A percentile compares a stretch with the other conserved stretches of the same genome.
phyloP scores from a whole-genome alignment of 1,284 basidiomycete genomes.

The Moesziomyces antarcticus region DNA sequence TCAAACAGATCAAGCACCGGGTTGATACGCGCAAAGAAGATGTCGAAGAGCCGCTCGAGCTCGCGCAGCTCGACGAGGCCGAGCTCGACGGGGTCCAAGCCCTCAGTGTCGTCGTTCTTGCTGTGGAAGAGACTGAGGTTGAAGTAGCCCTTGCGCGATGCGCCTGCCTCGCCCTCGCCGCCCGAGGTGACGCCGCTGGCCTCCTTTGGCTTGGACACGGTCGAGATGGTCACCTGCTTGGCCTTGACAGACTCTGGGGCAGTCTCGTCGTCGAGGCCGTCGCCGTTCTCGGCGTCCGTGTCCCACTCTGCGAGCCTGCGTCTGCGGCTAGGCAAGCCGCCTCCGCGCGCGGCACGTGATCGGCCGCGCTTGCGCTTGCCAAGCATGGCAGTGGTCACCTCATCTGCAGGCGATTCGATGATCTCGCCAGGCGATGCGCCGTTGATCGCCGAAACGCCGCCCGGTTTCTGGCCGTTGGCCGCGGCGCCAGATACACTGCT shows the following conservation, averaged over 20 bases:
- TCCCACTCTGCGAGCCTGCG: constrained; percentile 43
- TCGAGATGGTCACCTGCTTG: constrained; percentile 46
- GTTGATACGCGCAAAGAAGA: constrained; percentile 61
- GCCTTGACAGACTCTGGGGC: constrained; percentile 21
- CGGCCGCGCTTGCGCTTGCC: constrained; percentile 49
- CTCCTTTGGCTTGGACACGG: constrained; percentile 19
- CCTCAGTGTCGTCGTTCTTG: constrained; percentile 56
- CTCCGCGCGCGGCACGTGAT: constrained; percentile 36
- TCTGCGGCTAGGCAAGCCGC: constrained; percentile 27
- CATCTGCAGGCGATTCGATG: constrained; percentile 45
- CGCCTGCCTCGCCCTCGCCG: constrained; percentile 50
- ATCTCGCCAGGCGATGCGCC: constrained; percentile 40
- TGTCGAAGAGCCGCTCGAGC: constrained; percentile 56
- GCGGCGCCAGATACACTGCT: constrained; percentile 42
- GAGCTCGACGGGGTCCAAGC: constrained; percentile 51
- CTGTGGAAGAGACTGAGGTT: constrained; percentile 55
- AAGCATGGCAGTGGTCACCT: constrained; percentile 39
- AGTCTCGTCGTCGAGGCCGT: constrained; percentile 27
- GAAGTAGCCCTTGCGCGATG: constrained; percentile 58
- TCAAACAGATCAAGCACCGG: constrained; percentile 58
- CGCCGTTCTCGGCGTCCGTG: constrained; percentile 44
- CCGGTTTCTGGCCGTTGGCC: constrained; percentile 21
- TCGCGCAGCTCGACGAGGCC: constrained; percentile 52
- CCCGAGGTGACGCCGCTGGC: constrained; percentile 33
- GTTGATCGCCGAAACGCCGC: constrained; percentile 18